Evolutionary conservation across 1,284 basidiomycete species (phyloP), one percentile per base, ranked within the genome.

Genomic region (Cryptococcus sp.): DNA sequence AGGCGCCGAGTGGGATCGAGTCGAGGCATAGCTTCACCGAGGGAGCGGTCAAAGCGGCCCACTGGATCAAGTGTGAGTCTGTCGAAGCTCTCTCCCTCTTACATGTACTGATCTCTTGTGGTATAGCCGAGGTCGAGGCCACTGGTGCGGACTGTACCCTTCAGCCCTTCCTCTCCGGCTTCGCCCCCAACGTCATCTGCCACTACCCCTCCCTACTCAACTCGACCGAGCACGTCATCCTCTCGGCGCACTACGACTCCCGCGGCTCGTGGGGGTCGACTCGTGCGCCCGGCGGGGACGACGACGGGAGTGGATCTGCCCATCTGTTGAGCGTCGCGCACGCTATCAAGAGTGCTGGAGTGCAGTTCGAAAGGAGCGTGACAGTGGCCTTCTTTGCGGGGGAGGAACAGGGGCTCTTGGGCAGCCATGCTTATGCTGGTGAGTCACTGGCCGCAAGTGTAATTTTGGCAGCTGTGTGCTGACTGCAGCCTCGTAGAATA

Each of bases 171-270:
- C 73, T 86, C 20, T 16, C 53, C 6, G 89, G 87, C 13, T 91
- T 90, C 68, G 81, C 88, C 7, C 90, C 91, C 11, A 90, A 92
- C 68, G 84, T 94, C 43, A 80, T 93, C 58, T 93, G 91, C 67
- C 63, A 67, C 28, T 77, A 73, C 59, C 70, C 72, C 8, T 64
- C 71, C 20, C 46, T 56, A 4, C 44, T 78, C 82, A 61, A 87
- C 80, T 38, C 68, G 13, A 63, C 64, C 23, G 70, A 75, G 38
- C 61, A 59, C 16, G 83, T 78, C 24, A 80, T 93, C 47, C 78
- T 92, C 49, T 87, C 86, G 55, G 88, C 84, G 1, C 90, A 92
- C 74, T 91, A 91, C 70, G 90, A 93, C 71, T 88, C 86, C 49
- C 85, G 91, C 36, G 91, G 91, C 12, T 87, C 86, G 1, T 93